Base-by-base conservation (phyloP, 768 basidiomycete species). In the Tricholoma sp. region DNA sequence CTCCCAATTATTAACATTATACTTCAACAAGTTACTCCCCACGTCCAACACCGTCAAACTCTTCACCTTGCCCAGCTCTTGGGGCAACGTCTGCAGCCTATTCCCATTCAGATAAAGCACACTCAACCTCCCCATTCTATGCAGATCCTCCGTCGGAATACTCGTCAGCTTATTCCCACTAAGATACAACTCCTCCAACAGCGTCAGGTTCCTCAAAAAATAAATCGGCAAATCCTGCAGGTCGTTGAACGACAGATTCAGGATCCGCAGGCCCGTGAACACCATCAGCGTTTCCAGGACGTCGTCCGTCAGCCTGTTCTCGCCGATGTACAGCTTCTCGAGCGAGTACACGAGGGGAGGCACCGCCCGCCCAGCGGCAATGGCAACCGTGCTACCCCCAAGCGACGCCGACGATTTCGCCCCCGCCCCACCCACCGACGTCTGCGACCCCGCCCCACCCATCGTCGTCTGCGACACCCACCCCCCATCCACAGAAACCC, bases 1-100 rank as follows among this genome's bases (percentile, higher is more conserved):
- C 68, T 96, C 92, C 88, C 88, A 94, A 65, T 99, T 99, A 62
- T 92, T 90, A 63, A 97, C 94, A 68, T 98, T 99, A 72, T 98
- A 98, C 80, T 90, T 92, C 71, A 99, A 76, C 53, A 84, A 71
- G 68, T 99, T 99, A 68, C 88, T 94, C 6, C 97, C 95, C 4
- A 91, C 95, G 66, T 99, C 97, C 62, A 99, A 77, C 32, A 89
- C 83, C 53, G 79, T 81, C 65, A 99, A 74, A 48, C 80, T 85
- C 66, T 81, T 80, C 57, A 97, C 81, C 67, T 92, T 91, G 37
- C 86, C 87, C 49, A 99, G 69, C 68, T 98, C 97, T 54, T 90
- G 86, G 4, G 97, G 97, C 4, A 98, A 72, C 8, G 92, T 95
- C 72, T 94, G 90, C 34, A 99, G 73, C 69, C 86, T 85, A 74